phyloP scores from a whole-genome alignment of 1,284 basidiomycete species.

The Laetiporus sulphureus region DNA sequence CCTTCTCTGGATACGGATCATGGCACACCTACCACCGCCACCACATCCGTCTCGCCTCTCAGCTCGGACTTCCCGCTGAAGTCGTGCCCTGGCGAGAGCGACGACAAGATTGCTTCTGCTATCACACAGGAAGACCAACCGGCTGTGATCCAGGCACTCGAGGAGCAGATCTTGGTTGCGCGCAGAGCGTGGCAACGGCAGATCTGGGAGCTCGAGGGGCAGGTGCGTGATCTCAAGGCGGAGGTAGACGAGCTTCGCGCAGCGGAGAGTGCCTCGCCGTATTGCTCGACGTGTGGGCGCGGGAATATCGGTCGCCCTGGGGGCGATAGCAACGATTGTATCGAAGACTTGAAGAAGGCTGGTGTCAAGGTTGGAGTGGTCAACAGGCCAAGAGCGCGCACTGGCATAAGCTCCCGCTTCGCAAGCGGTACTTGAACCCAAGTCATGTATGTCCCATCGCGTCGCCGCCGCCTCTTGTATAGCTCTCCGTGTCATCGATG shows the following conservation, averaged over 20 bases:
- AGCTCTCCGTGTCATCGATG: neutral
- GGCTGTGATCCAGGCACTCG: constrained; percentile 44
- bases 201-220: constrained; percentile 68
- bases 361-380: constrained; percentile 37
- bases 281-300: constrained; percentile 58
- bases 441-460: neutral
- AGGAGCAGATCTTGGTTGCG: constrained; percentile 53
- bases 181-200: constrained; percentile 64
- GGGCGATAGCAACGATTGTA: constrained; percentile 7
- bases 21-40: constrained; percentile 38
- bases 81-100: constrained; percentile 25
- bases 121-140: constrained; percentile 37
- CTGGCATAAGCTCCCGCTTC: constrained; percentile 56
- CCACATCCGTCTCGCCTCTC: constrained; percentile 39
- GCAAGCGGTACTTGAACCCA: constrained; percentile 37
- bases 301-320: constrained; percentile 21
- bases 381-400: constrained; percentile 61
- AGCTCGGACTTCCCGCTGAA: constrained; percentile 35
- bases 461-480: neutral
- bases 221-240: constrained; percentile 61
- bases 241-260: constrained; percentile 54
- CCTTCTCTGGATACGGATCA: constrained; percentile 35
- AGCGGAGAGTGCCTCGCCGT: constrained; percentile 30
- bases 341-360: constrained; percentile 21
- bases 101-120: constrained; percentile 27